These are phyloP conservation scores for Aspergillus sp. DNA, from an alignment of 2,329 filamentous ascomycete species.

Conservation along the genomic window DNA sequence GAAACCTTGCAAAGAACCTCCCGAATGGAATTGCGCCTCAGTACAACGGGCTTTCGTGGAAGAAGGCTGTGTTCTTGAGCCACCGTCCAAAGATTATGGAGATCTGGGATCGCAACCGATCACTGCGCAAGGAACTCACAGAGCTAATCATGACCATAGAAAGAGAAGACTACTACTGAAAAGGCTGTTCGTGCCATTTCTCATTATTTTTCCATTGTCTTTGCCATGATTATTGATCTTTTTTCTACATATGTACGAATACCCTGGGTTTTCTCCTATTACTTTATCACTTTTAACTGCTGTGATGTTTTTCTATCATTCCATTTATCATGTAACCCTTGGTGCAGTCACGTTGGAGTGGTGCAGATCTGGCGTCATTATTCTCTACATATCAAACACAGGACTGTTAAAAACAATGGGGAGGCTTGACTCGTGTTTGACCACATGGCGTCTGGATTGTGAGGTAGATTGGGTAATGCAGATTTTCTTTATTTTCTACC, in stretches of 20 bases:
- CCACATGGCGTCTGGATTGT: conserved; percentile 17
- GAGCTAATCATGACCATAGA: conserved; percentile 43
- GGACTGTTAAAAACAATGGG: conserved; percentile 2
- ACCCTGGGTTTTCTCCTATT: conserved; percentile 13
- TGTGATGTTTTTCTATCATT: conserved; percentile 6
- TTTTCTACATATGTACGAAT: conserved; percentile 15
- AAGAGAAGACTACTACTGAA: conserved; percentile 36
- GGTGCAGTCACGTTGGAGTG: neutral
- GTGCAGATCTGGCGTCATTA: conserved; percentile 1
- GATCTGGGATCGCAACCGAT: conserved; percentile 40
- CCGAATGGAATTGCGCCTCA: conserved; percentile 30
- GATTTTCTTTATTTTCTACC: conserved; percentile 1
- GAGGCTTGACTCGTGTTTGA: neutral
- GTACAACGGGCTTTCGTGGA: conserved; percentile 34
- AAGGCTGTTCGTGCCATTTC: neutral
- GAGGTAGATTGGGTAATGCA: conserved; percentile 1
- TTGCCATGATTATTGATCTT: conserved; percentile 4
- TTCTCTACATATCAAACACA: conserved; percentile 2
- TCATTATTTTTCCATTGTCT: neutral
- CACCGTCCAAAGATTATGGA: conserved; percentile 38
- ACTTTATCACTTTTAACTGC: conserved; percentile 7
- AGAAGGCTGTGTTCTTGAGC: conserved; percentile 39
- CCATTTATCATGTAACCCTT: neutral
- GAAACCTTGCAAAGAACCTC: conserved; percentile 45
- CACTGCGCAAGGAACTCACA: conserved; percentile 40